Evolutionary conservation across 73 alveolate species (phyloP), one percentile per base, ranked within the genome.

Genomic region (Urostyla sp.): DNA sequence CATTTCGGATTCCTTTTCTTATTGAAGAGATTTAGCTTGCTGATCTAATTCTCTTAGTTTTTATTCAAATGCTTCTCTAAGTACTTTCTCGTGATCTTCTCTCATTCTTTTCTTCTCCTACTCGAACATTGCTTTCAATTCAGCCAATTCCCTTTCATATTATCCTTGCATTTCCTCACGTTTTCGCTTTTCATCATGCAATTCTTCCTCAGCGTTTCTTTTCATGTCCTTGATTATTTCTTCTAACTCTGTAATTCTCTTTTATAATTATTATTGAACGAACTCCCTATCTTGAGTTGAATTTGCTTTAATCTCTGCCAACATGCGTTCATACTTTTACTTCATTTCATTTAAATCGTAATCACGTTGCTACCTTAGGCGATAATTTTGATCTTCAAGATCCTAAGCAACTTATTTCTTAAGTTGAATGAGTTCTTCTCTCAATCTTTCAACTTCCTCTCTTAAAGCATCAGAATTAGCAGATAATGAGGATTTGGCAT

Each of bases 1-100:
- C 84, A 79, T 36, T 11, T 80, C 88, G 28, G 59, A 50, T 26
- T 75, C 88, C 49, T 75, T 75, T 60, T 66, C 72, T 23, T 48
- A 44, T 38, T n/a, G n/a, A n/a, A n/a, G n/a, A n/a, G n/a, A n/a
- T 45, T 69, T 0, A 66, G 67, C 0, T 56, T 52, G 13, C 59
- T 34, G 46, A 35, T 49, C n/a, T n/a, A 82, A 38, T 13, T 67
- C 73, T 24, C 55, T 23, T 3, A 87, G 0, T 49, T 87, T 72
- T 26, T 58, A 76, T 16, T 66, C 51, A 20, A 24, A 73, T 28
- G 43, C 34, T 23, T 48, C 72, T 40, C 72, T 87, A 20, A 81
- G 34, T 18, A 55, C 85, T 13, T 67, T 56, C n/a, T 69, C 77
- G n/a, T 46, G 43, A 5, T 82, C 84, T 7, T 57, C 72, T 10